Evolutionary conservation across 441 rosid genomes (phyloP).

Genomic region (Geranium incanum): DNA sequence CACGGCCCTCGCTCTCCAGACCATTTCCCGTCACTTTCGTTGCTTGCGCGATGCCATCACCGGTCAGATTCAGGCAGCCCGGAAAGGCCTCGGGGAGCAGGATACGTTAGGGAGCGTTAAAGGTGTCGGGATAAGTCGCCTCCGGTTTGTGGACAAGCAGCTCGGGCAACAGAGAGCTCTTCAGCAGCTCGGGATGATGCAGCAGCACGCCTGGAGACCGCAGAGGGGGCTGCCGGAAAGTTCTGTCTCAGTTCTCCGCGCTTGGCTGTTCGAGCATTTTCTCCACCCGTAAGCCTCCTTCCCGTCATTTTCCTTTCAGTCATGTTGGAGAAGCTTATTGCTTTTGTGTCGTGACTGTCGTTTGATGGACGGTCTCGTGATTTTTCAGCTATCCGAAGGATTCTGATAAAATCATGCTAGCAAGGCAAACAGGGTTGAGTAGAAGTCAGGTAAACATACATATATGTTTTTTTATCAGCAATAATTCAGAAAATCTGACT

Average conservation of each 20-base stretch:
- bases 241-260: slow-evolving; percentile 79
- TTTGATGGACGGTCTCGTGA: background rate
- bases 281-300: slow-evolving; percentile 73
- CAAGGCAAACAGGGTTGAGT: slow-evolving; percentile 76
- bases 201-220: slow-evolving; percentile 90
- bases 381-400: slow-evolving; percentile 72
- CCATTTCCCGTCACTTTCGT: slow-evolving; percentile 74
- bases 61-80: slow-evolving; percentile 44
- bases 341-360: background rate
- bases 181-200: slow-evolving; percentile 75
- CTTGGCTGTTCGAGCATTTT: slow-evolving; percentile 96
- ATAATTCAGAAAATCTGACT: too few species aligned
- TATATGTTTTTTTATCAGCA: too few species aligned
- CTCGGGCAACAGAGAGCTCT: slow-evolving; percentile 73
- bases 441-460: slow-evolving; percentile 57
- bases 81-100: slow-evolving; percentile 62
- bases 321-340: background rate
- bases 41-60: slow-evolving; percentile 62
- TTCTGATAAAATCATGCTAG: slow-evolving; percentile 71
- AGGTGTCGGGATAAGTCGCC: slow-evolving; percentile 60
- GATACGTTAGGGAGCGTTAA: slow-evolving; percentile 50
- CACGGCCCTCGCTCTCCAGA: slow-evolving; percentile 68
- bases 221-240: slow-evolving; percentile 91
- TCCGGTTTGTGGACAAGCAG: slow-evolving; percentile 70
- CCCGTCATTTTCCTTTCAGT: too few species aligned